Base-by-base conservation (phyloP, 306 rosid species). In the Dalbergia cultrata region DNA sequence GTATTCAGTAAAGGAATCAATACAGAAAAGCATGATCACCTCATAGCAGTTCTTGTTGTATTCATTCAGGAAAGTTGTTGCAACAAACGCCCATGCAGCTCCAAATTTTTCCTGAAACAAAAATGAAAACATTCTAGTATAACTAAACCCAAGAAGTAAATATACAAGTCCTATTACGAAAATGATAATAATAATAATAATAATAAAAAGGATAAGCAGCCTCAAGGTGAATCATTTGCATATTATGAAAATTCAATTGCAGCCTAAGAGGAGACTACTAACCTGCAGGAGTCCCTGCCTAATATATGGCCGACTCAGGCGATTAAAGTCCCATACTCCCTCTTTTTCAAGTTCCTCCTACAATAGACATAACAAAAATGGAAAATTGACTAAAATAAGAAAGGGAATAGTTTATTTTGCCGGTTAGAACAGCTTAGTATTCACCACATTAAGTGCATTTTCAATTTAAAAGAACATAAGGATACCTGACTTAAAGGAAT, bases 251-350 rank as follows among this genome's bases (percentile, higher is more conserved):
- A 67, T 75, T 9, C 53, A 84, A 72, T 18, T 41, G 35, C 18
- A 67, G 58, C 75, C 31, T 26, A 35, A 52, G 54, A 85, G 73
- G 72, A 67, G 47, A 69, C 80, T 52, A 53, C 87, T 22, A 14
- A 91, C 99, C 99, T 93, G 89, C 64, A 95, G 90, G 71, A 77
- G 78, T 80, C 89, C 86, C 81, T 80, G 86, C 88, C 81, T 88
- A 77, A 95, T 91, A 86, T 93, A 91, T 66, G 99, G 99, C 56
- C 73, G 77, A 82, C 90, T 90, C 79, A 93, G 82, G 80, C 98
- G 99, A 88, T 95, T 89, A 58, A 95, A 95, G 84, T 95, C 99
- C 99, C 99, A 95, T 80, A 95, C 81, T 60, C 98, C 99, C 74
- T 91, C 98, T 82, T 74, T 87, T 89, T 95, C 99, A 59, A 95